Conservation (phyloP, 352 stramenopile species). For the Phytopythium montanum region DNA sequence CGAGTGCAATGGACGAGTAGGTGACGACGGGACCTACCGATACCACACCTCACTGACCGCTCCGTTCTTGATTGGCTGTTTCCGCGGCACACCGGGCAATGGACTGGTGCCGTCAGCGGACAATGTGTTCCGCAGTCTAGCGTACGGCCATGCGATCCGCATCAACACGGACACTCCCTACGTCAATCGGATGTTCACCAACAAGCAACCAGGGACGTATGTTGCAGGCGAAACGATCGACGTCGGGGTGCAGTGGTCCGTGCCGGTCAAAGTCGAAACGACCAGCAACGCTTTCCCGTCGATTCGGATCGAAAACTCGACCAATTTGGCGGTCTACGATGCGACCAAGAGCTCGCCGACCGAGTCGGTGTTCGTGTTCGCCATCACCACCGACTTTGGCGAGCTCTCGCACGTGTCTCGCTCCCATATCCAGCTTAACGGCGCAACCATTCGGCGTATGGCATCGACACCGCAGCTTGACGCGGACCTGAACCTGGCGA, state of each 20-base stretch:
- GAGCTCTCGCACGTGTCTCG: slow-evolving; percentile 53
- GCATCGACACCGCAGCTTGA: slow-evolving; percentile 28
- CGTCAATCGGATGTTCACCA: slow-evolving; percentile 49
- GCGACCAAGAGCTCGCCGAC: slow-evolving; percentile 28
- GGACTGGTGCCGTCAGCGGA: slow-evolving; percentile 8
- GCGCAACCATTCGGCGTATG: slow-evolving; percentile 40
- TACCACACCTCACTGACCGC: slow-evolving; percentile 53
- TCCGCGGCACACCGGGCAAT: slow-evolving; percentile 26
- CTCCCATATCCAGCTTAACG: slow-evolving; percentile 39
- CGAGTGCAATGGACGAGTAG: slow-evolving; percentile 58
- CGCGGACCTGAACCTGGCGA: slow-evolving; percentile 37
- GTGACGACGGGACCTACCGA: slow-evolving; percentile 59
- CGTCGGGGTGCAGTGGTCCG: slow-evolving; percentile 57
- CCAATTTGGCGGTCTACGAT: slow-evolving; percentile 33
- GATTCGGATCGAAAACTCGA: slow-evolving; percentile 36
- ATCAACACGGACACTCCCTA: slow-evolving; percentile 44
- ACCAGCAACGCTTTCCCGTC: slow-evolving; percentile 27
- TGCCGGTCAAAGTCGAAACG: slow-evolving; percentile 32
- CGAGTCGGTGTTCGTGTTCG: slow-evolving; percentile 51
- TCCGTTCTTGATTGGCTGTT: slow-evolving; percentile 71
- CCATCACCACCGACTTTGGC: slow-evolving; percentile 14
- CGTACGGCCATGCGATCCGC: slow-evolving; percentile 42
- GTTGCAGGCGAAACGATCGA: slow-evolving; percentile 60
- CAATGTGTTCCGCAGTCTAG: slow-evolving; percentile 50
- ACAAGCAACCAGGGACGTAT: slow-evolving; percentile 52